phyloP scores from a whole-genome alignment of 2,329 filamentous ascomycete species.

The Cryphonectria parasitica region DNA sequence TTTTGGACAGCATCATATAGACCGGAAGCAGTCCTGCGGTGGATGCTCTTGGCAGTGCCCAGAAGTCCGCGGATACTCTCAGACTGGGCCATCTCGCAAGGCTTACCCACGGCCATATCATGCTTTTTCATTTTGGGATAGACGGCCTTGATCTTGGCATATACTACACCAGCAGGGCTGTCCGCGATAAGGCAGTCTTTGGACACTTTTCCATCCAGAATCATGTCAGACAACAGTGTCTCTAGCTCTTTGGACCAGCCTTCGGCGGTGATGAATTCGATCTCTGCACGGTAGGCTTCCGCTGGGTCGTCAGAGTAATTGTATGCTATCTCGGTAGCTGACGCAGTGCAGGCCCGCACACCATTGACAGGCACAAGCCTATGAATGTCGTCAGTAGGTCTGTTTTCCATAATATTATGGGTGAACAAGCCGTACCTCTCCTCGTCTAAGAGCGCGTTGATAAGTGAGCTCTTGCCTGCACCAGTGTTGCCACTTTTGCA shows the following conservation, averaged over 20 bases:
- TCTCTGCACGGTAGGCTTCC: conserved; percentile 53
- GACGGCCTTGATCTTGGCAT: conserved; percentile 55
- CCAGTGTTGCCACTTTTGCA: conserved; percentile 56
- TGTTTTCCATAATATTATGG: not conserved
- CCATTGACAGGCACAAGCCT: conserved; percentile 48
- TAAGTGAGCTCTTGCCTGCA: conserved; percentile 64
- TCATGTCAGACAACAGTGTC: conserved; percentile 52
- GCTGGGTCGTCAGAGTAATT: conserved; percentile 48
- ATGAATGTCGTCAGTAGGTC: conserved; percentile 31
- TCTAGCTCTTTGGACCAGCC: conserved; percentile 59
- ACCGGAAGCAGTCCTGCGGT: conserved; percentile 38
- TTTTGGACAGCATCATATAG: conserved; percentile 53
- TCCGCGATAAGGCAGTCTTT: conserved; percentile 30
- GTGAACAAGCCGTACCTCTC: conserved; percentile 43
- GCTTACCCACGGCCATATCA: conserved; percentile 41
- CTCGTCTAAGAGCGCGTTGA: conserved; percentile 66
- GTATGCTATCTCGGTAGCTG: conserved; percentile 63
- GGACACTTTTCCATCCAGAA: conserved; percentile 43
- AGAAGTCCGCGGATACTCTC: conserved; percentile 47
- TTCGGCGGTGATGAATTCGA: conserved; percentile 58
- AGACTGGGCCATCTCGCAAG: conserved; percentile 48
- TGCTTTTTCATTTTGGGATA: conserved; percentile 48
- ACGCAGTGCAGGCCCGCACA: conserved; percentile 65
- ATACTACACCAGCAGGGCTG: conserved; percentile 47
- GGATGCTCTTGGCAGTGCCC: conserved; percentile 48